These are phyloP conservation scores for Eimeria maxima DNA, from an alignment of 169 alveolate species.

Conservation along the genomic window DNA sequence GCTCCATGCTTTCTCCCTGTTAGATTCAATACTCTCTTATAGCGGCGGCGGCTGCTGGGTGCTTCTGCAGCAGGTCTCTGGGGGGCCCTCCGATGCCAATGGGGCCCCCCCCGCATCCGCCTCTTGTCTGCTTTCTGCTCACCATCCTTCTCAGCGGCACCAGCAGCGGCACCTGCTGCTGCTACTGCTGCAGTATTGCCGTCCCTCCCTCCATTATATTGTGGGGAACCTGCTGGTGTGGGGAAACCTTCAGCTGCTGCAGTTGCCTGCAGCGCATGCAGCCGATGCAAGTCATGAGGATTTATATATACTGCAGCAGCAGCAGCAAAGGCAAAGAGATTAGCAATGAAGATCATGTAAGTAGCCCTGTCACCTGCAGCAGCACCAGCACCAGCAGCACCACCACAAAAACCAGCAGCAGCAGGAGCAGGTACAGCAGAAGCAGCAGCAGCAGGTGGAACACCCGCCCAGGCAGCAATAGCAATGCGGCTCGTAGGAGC, in stretches of 20 bases:
- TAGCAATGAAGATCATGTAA: no score
- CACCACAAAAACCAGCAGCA: not conserved
- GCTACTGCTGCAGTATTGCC: not conserved
- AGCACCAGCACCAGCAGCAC: not conserved
- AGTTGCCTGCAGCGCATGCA: constrained; percentile 2
- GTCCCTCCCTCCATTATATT: not conserved
- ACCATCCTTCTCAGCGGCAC: no score
- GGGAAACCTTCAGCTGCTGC: constrained; percentile 23
- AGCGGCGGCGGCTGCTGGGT: not conserved
- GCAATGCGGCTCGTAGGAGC: not conserved
- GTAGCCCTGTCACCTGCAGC: not conserved
- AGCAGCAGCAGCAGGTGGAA: not conserved
- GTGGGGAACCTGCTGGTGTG: constrained; percentile 18
- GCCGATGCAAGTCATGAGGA: not conserved
- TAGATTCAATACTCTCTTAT: not conserved
- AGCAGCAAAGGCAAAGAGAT: not conserved
- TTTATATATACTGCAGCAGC: not conserved
- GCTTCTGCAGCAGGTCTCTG: not conserved
- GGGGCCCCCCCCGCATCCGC: no score
- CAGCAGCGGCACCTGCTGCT: no score
- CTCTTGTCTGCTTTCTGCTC: no score
- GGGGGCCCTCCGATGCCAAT: not conserved
- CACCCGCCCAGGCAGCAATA: not conserved
- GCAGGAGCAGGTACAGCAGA: not conserved
- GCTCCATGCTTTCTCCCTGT: constrained; percentile 3